These are phyloP conservation scores for Pyricularia pennisetigena DNA, from an alignment of 2,329 filamentous ascomycete genomes.

Conservation along the genomic window DNA sequence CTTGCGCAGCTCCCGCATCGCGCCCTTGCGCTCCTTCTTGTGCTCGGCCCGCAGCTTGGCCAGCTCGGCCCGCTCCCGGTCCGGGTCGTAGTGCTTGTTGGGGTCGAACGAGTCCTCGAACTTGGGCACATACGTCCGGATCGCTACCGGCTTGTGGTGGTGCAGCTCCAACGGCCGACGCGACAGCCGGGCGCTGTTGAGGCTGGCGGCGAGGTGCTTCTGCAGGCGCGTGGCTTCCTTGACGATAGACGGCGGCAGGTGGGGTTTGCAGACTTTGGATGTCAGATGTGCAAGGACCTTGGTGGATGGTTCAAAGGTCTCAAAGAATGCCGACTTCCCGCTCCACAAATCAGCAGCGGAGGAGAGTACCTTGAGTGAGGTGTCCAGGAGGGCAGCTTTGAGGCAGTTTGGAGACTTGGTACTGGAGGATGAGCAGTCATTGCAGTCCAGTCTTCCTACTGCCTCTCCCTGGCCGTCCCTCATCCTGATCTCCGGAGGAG, in stretches of 20 bases:
- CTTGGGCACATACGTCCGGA: slow-evolving; percentile 82
- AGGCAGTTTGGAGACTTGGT: slow-evolving; percentile 11
- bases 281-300: slow-evolving; percentile 50
- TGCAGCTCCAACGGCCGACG: slow-evolving; percentile 81
- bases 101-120: slow-evolving; percentile 96
- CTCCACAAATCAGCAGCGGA: slow-evolving; percentile 65
- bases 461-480: slow-evolving; percentile 27
- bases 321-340: slow-evolving; percentile 61
- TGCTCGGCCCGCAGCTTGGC: slow-evolving; percentile 81
- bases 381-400: slow-evolving; percentile 51
- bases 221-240: slow-evolving; percentile 30
- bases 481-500: slow-evolving; percentile 40
- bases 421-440: slow-evolving; percentile 33
- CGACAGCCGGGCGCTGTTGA: slow-evolving; percentile 50
- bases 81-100: slow-evolving; percentile 92
- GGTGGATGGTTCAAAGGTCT: slow-evolving; percentile 62
- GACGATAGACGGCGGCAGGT: slow-evolving; percentile 34
- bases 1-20: slow-evolving; percentile 87
- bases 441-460: slow-evolving; percentile 46
- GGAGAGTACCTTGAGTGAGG: slow-evolving; percentile 56
- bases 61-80: slow-evolving; percentile 78
- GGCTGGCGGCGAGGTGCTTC: slow-evolving; percentile 39
- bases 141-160: slow-evolving; percentile 77
- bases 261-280: slow-evolving; percentile 38
- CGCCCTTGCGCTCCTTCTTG: slow-evolving; percentile 92